Evolutionary conservation across 176 grass and related monocot species (phyloP).

Genomic region (Microstegium vimineum): DNA sequence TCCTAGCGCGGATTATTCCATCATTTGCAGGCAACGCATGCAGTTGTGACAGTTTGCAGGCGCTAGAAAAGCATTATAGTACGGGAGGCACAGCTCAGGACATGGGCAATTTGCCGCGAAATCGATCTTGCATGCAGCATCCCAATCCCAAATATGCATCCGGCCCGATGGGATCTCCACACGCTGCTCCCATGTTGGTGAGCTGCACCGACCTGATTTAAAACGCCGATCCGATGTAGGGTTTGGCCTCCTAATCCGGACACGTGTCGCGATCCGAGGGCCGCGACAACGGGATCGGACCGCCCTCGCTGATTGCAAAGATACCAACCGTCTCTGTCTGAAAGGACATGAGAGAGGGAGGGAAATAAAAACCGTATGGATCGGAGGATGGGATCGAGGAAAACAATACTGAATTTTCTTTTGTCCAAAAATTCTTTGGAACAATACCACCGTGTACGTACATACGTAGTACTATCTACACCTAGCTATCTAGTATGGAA

Average conservation of each 20-base stretch:
- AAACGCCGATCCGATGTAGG: slow-evolving; percentile 1
- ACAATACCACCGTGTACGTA: slow-evolving; percentile 33
- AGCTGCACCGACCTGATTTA: slow-evolving; percentile 24
- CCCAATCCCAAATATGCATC: neutral
- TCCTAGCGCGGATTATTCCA: too few relatives aligned
- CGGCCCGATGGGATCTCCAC: slow-evolving; percentile 36
- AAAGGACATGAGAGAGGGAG: too few relatives aligned
- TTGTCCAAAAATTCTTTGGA: slow-evolving; percentile 7
- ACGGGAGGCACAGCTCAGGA: slow-evolving; percentile 40
- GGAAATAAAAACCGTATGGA: neutral
- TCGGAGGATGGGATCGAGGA: neutral
- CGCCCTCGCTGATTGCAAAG: neutral
- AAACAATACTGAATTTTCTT: neutral
- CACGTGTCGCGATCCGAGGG: neutral
- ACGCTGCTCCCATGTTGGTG: slow-evolving; percentile 39
- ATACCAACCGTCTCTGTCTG: neutral
- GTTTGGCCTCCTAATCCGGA: slow-evolving; percentile 22
- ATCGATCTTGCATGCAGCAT: slow-evolving; percentile 29
- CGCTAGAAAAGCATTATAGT: slow-evolving; percentile 11
- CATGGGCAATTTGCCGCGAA: slow-evolving; percentile 36
- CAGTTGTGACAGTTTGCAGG: slow-evolving; percentile 61
- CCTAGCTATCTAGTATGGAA: slow-evolving; percentile 22
- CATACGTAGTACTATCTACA: slow-evolving; percentile 45
- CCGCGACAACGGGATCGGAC: neutral
- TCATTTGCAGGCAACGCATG: neutral